These are phyloP conservation scores for Entomophthora muscae DNA, from an alignment of 371 early-diverging fungal genomes.

Conservation along the genomic window DNA sequence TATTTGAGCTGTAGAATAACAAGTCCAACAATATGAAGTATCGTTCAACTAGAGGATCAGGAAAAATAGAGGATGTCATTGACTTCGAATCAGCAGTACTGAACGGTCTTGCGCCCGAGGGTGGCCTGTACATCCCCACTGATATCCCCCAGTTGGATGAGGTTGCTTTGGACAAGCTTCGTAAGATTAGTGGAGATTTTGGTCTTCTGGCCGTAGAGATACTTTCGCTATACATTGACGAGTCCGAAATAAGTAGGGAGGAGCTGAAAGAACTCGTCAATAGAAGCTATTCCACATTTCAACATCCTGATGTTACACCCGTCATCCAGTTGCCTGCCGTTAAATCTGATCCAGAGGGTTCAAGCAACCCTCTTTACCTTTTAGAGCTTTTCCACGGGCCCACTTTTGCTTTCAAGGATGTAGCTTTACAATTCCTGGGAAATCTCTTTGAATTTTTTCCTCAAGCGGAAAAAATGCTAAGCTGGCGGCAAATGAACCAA, in stretches of 20 bases:
- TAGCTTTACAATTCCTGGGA: conserved; percentile 89
- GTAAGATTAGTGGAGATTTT: conserved; percentile 42
- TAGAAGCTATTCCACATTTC: conserved; percentile 65
- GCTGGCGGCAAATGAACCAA: conserved; percentile 20
- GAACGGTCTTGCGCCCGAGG: conserved; percentile 82
- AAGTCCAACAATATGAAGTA: conserved; percentile 64
- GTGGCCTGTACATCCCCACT: conserved; percentile 87
- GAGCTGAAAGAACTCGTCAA: conserved; percentile 49
- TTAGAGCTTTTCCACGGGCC: conserved; percentile 95
- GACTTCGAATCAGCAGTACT: conserved; percentile 85
- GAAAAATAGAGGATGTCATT: conserved; percentile 25
- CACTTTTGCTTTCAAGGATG: conserved; percentile 96
- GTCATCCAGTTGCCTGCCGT: conserved; percentile 45
- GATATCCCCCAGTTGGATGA: conserved; percentile 44
- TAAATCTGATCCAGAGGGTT: conserved; percentile 9
- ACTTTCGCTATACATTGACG: conserved; percentile 63
- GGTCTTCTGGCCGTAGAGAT: conserved; percentile 65
- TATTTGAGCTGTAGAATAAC: too few species aligned
- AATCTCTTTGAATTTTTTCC: conserved; percentile 94
- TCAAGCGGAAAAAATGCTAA: conserved; percentile 28
- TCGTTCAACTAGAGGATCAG: conserved; percentile 72
- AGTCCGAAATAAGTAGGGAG: conserved; percentile 49
- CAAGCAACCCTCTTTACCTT: conserved; percentile 28
- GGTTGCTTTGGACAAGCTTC: conserved; percentile 16
- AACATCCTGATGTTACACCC: conserved; percentile 58